Evolutionary conservation across 306 rosid species (phyloP), one percentile per base, ranked within the genome.

Genomic region (Chamaecrista fasciculata): DNA sequence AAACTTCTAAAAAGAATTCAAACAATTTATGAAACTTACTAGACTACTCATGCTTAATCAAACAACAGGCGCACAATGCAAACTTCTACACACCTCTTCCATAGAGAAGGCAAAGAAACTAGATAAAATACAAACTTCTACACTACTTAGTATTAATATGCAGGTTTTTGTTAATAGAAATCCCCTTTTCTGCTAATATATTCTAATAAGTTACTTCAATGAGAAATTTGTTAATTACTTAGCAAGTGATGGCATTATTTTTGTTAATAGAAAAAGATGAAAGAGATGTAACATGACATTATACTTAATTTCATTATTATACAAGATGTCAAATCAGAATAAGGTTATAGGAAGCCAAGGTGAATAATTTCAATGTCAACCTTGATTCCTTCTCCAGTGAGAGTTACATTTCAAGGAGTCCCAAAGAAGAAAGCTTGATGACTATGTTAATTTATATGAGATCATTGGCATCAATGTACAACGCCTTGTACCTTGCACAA

Each of bases 291-390:
- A 59, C 47, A 33, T 24, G 59, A 24, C 12, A 66, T 19, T 48
- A 52, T 33, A 57, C 49, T 43, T 61, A 58, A 62, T 33, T 4
- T 33, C 6, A 9, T 26, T 29, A 44, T 50, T 42, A 55, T 28
- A 14, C 6, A 57, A 58, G 20, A 37, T 37, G 37, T 15, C 66
- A 56, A 4, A 44, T 37, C 42, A 46, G 10, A 28, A 33, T 47
- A 25, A 46, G n/a, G 5, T 44, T 33, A 20, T 23, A 68, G 52
- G 40, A 66, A 8, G 64, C 46, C 23, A 25, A 15, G 34, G 43
- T 52, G 56, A 59, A 56, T 25, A 64, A 62, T 39, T 55, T 48
- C 48, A 69, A 26, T 11, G 47, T 14, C 63, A 62, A 63, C 4
- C 69, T 52, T 59, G 57, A 46, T 25, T 67, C 20, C 24, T 51